Percentiles rank a stretch among this genome's conserved stretches.
Evolutionary conservation across 73 alveolate species (phyloP).

Genomic region (Breviolum minutum): DNA sequence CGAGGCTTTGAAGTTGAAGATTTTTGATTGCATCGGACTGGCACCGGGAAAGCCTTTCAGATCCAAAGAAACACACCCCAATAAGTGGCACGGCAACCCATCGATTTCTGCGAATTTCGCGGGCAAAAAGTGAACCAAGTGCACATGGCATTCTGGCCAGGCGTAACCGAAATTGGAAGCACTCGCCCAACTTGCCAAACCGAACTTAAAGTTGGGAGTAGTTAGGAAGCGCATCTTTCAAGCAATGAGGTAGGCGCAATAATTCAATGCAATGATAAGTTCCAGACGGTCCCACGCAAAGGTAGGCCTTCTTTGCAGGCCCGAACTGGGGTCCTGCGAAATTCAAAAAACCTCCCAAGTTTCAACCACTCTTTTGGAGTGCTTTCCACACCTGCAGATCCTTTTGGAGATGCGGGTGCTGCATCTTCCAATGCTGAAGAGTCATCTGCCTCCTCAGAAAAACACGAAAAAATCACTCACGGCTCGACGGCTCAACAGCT

Average conservation of each 20-base stretch:
- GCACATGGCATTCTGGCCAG: background rate
- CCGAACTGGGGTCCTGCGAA: conserved; percentile 58
- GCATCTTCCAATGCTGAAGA: conserved; percentile 49
- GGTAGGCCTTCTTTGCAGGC: conserved; percentile 36
- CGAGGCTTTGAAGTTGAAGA: too few species aligned
- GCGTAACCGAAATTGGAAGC: background rate
- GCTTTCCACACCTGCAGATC: conserved; percentile 24
- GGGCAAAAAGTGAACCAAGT: background rate
- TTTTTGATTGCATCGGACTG: too few species aligned
- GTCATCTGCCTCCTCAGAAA: background rate
- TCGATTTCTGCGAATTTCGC: background rate
- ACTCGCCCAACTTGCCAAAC: too few species aligned
- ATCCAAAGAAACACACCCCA: too few species aligned
- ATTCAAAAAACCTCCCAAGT: background rate
- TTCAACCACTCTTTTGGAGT: background rate
- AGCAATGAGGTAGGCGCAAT: background rate
- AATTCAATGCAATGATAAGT: background rate
- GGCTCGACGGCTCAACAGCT: background rate
- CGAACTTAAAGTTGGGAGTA: too few species aligned
- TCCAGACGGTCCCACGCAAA: conserved; percentile 46
- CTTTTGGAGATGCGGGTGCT: conserved; percentile 19
- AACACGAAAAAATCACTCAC: background rate
- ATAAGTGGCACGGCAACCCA: background rate
- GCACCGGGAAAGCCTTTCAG: too few species aligned
- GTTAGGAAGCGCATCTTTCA: too few species aligned